A percentile compares a stretch with the other conserved stretches of the same genome.
Conservation (phyloP, 306 rosid species). For the Carpinus viminea region DNA sequence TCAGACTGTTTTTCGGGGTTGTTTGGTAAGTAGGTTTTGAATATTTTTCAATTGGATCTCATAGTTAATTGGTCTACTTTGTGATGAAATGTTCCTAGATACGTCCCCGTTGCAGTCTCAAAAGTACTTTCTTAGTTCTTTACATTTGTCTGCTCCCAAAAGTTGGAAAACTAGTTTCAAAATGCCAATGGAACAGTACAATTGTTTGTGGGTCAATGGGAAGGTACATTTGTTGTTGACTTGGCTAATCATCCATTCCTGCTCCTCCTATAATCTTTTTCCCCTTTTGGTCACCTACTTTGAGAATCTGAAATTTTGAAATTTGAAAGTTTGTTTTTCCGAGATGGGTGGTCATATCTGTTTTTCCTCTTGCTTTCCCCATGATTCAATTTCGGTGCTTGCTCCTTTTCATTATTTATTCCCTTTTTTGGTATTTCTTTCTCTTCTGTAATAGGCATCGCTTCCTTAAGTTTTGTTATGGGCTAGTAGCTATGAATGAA, state of each 20-base stretch:
- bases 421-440: neutral
- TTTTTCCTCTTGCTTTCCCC: neutral
- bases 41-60: constrained; percentile 16
- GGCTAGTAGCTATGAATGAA: neutral
- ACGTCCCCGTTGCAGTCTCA: constrained; percentile 1
- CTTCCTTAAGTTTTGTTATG: neutral
- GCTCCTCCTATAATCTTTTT: constrained; percentile 1
- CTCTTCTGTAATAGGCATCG: neutral
- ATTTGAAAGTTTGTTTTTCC: constrained; percentile 12
- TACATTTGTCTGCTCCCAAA: constrained; percentile 49
- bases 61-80: neutral
- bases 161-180: constrained; percentile 29
- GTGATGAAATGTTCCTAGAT: constrained; percentile 10
- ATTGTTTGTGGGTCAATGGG: constrained; percentile 25
- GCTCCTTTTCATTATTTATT: neutral
- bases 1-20: constrained; percentile 87
- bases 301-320: constrained; percentile 12
- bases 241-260: neutral
- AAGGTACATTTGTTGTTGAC: constrained; percentile 33
- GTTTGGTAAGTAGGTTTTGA: constrained; percentile 53
- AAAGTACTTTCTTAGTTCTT: constrained; percentile 44
- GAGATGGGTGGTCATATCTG: neutral
- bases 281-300: neutral
- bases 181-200: constrained; percentile 54
- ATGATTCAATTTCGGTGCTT: neutral